Base-by-base conservation (phyloP, 768 basidiomycete species). In the Suillus americanus region DNA sequence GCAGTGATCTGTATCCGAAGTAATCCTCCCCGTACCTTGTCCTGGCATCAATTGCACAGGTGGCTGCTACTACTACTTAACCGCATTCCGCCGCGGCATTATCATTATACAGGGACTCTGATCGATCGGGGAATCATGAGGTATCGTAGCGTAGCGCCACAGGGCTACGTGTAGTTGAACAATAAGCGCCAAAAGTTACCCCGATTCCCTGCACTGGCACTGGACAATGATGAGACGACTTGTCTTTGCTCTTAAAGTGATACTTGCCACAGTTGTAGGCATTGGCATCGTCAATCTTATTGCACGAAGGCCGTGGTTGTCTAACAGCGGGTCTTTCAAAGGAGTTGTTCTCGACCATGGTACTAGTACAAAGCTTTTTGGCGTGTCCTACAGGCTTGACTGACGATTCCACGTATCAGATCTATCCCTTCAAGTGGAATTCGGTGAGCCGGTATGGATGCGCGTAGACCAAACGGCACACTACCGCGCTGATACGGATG, bases 391-490 rank as follows among this genome's bases (percentile, higher is more conserved):
- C 28, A 30, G 4, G 18, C 16, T 53, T 20, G 18, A 12, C 51
- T 53, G 10, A 53, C 30, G 18, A 30, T 33, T 20, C 18, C 20
- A 20, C 10, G 5, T 3, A 20, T 41, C 46, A 64, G 66, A 45
- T 28, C 60, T 69, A 57, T 55, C 60, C 10, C 64, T 69, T 33
- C 55, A 65, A 25, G 45, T 69, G 10, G n/a, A 20, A 6, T 57
- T 40, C n/a, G 54, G 61, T 41, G 70, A 69, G 2, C 67, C 67
- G 46, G 71, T 74, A 38, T 68, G 67, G 33, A 68, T 73, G 65
- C 61, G 62, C 33, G 63, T 74, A 51, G 69, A 74, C 40, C 68
- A 74, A 46, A 70, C 70, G 5, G 54, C 67, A 13, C 73, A 73
- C 65, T 74, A 72, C 62, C 23, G 59, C 18, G 7, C 70, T 1